Evolutionary conservation across 805 yeast species (phyloP).

Genomic region (Groenewaldozyma tartarivorans): DNA sequence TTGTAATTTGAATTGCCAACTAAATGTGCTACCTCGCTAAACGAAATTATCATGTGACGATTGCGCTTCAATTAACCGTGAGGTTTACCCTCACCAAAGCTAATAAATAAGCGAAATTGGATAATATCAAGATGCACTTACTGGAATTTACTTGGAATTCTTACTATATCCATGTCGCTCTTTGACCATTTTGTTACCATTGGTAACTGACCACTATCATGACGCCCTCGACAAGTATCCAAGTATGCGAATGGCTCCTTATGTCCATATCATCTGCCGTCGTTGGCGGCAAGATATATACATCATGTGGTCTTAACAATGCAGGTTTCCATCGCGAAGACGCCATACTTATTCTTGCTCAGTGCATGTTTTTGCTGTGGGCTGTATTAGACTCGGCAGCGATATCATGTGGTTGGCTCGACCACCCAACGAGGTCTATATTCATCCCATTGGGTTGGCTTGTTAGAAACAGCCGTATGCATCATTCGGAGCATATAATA

Average conservation of each 20-base stretch:
- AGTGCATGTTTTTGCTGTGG: not conserved
- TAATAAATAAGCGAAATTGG: no score
- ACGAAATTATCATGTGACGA: no score
- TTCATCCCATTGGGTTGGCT: not conserved
- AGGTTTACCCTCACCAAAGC: no score
- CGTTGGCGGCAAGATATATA: not conserved
- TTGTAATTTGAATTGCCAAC: no score
- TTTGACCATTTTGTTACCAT: no score
- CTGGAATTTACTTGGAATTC: no score
- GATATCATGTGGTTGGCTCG: not conserved
- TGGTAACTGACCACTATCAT: no score
- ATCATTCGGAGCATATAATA: not conserved
- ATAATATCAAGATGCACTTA: no score
- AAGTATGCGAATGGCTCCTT: slow-evolving; percentile 2
- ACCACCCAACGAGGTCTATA: not conserved
- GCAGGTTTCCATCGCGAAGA: not conserved
- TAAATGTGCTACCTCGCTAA: no score
- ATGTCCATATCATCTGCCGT: not conserved
- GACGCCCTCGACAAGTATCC: not conserved
- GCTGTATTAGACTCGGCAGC: not conserved
- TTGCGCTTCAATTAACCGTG: no score
- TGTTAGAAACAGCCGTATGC: no score
- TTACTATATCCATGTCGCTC: no score
- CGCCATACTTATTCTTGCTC: not conserved
- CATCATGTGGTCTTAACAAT: not conserved